phyloP scores from a whole-genome alignment of 2,329 filamentous ascomycete genomes.

The Zelopaecilomyces penicillatus region DNA sequence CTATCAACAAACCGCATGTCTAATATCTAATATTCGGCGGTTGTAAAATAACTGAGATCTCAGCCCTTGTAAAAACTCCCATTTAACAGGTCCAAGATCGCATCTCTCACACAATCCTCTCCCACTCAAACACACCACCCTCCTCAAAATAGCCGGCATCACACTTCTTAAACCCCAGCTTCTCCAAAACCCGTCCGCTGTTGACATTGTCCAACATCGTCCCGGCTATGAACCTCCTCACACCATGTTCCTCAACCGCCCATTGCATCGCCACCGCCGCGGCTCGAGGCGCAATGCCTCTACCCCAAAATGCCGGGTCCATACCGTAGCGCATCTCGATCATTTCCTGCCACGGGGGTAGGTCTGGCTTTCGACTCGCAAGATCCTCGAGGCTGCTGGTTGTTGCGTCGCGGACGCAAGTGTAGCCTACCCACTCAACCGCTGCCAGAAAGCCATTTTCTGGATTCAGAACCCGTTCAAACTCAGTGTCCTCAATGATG shows the following conservation, averaged over 20 bases:
- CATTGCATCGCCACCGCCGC: conserved; percentile 11
- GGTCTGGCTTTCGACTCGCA: neutral
- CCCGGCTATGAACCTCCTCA: conserved; percentile 12
- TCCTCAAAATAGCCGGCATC: conserved; percentile 8
- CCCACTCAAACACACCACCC: conserved; percentile 5
- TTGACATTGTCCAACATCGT: conserved; percentile 9
- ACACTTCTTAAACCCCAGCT: conserved; percentile 4
- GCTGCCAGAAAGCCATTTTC: neutral
- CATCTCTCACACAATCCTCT: neutral
- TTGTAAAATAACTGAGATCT: no score
- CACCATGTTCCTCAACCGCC: conserved; percentile 10
- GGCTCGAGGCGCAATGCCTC: conserved; percentile 11
- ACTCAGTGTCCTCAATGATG: conserved; percentile 3
- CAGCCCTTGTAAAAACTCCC: no score
- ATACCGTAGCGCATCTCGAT: conserved; percentile 14
- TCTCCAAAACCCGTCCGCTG: conserved; percentile 9
- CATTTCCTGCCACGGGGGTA: conserved; percentile 13
- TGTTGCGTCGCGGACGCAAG: conserved; percentile 10
- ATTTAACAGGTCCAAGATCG: no score
- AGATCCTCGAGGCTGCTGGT: neutral
- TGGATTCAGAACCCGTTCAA: neutral
- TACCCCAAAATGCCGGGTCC: conserved; percentile 7
- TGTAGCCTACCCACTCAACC: conserved; percentile 13
- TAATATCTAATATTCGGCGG: no score
- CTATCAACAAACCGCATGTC: no score